phyloP scores from a whole-genome alignment of 768 basidiomycete species.

The Tulasnella sp. region DNA sequence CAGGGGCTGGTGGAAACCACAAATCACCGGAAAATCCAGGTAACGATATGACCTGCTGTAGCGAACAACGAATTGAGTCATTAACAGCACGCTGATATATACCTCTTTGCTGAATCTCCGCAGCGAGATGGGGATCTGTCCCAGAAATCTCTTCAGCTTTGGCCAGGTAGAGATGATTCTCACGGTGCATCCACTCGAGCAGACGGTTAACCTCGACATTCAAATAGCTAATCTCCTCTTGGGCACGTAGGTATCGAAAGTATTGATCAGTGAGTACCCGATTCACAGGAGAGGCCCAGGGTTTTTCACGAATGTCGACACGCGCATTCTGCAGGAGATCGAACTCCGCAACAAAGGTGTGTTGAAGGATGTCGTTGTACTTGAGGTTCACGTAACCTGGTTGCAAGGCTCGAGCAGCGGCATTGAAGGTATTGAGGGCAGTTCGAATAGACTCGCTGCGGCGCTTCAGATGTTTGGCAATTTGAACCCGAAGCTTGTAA shows the following conservation, averaged over 20 bases:
- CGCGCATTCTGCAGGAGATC: slow-evolving; percentile 23
- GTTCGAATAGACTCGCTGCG: slow-evolving; percentile 21
- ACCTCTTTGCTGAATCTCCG: too few relatives aligned
- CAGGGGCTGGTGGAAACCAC: too few relatives aligned
- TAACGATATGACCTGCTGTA: too few relatives aligned
- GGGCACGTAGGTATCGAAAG: slow-evolving; percentile 24
- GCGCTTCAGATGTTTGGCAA: slow-evolving; percentile 25
- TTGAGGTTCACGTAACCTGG: slow-evolving; percentile 21
- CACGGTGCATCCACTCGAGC: too few relatives aligned
- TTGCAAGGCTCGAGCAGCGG: slow-evolving; percentile 20
- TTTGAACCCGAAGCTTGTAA: slow-evolving; percentile 25
- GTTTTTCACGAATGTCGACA: slow-evolving; percentile 21
- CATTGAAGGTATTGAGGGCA: slow-evolving; percentile 26
- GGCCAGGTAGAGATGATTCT: too few relatives aligned
- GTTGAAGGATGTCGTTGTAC: slow-evolving; percentile 22
- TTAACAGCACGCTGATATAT: too few relatives aligned
- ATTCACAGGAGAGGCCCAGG: slow-evolving; percentile 30
- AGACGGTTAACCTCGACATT: slow-evolving; percentile 27
- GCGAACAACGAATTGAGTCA: too few relatives aligned
- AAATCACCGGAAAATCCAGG: too few relatives aligned
- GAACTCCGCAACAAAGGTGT: slow-evolving; percentile 25
- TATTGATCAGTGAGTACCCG: slow-evolving; percentile 23
- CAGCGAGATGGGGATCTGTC: too few relatives aligned
- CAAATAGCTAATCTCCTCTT: slow-evolving; percentile 24
- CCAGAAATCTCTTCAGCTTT: too few relatives aligned